These are phyloP conservation scores for Rhynchosporium agropyri DNA, from an alignment of 2,329 filamentous ascomycete genomes.

Conservation along the genomic window DNA sequence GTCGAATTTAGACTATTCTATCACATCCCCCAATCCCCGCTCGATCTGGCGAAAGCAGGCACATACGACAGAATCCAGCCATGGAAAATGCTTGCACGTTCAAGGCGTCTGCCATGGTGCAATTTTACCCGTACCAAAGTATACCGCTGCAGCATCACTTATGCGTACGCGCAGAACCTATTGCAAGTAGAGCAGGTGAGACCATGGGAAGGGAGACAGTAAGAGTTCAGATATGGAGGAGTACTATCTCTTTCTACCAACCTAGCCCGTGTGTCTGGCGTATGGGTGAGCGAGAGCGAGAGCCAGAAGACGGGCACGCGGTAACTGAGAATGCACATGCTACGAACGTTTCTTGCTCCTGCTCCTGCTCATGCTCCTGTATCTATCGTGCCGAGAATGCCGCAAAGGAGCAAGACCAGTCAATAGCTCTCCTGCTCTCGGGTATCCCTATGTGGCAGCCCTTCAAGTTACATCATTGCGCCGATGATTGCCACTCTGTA, in stretches of 20 bases:
- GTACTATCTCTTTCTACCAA: no score
- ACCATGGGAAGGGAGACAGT: no score
- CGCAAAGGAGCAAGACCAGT: background rate
- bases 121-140: no score
- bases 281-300: background rate
- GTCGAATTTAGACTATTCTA: background rate
- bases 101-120: conserved; percentile 12
- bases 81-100: conserved; percentile 21
- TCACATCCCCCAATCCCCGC: background rate
- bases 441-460: background rate
- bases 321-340: conserved; percentile 1
- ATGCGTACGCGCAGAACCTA: no score
- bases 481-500: background rate
- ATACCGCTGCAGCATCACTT: no score
- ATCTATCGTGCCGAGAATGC: conserved; percentile 7
- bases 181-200: no score
- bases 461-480: background rate
- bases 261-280: no score
- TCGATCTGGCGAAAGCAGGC: conserved; percentile 5
- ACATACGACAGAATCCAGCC: conserved; percentile 19
- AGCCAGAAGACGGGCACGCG: background rate
- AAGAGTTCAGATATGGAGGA: background rate
- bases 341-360: background rate
- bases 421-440: background rate
- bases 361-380: background rate